Evolutionary conservation across 78 protist species (phyloP).

Genomic region (Chrysochromulina parva): DNA sequence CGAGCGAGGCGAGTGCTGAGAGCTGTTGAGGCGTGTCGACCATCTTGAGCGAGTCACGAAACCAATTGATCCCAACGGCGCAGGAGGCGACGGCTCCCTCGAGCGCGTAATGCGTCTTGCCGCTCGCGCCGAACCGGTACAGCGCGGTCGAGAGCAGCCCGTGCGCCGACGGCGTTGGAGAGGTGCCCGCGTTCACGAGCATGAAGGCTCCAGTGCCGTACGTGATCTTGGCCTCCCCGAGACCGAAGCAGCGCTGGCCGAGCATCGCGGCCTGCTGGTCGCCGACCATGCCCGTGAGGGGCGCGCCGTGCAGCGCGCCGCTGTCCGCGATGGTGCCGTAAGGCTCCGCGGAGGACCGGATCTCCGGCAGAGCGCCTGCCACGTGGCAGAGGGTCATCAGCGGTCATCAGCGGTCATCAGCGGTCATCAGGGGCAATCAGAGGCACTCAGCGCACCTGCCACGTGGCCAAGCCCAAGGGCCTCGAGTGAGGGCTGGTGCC

Average conservation of each 20-base stretch:
- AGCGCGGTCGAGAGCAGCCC: slow-evolving; percentile 95
- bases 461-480: neutral
- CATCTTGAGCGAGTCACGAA: slow-evolving; percentile 69
- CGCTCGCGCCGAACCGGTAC: slow-evolving; percentile 44
- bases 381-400: too few species aligned
- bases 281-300: slow-evolving; percentile 68
- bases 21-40: slow-evolving; percentile 47
- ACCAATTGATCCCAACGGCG: slow-evolving; percentile 61
- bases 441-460: neutral
- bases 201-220: slow-evolving; percentile 86
- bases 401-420: too few species aligned
- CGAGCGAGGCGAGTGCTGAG: slow-evolving; percentile 5
- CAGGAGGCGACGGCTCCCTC: neutral
- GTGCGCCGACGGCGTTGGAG: slow-evolving; percentile 61
- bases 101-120: neutral
- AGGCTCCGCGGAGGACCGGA: neutral
- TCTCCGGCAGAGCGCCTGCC: neutral
- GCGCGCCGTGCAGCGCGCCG: neutral
- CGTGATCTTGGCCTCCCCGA: slow-evolving; percentile 90
- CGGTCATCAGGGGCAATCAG: too few species aligned
- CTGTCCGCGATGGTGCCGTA: neutral
- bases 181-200: slow-evolving; percentile 84
- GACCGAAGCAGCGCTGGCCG: slow-evolving; percentile 88
- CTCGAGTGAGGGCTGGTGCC: slow-evolving; percentile 52
- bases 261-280: slow-evolving; percentile 98